Percentiles rank a stretch among this genome's conserved stretches.
Evolutionary conservation across 1,284 basidiomycete species (phyloP).

Genomic region (Trametes versicolor): DNA sequence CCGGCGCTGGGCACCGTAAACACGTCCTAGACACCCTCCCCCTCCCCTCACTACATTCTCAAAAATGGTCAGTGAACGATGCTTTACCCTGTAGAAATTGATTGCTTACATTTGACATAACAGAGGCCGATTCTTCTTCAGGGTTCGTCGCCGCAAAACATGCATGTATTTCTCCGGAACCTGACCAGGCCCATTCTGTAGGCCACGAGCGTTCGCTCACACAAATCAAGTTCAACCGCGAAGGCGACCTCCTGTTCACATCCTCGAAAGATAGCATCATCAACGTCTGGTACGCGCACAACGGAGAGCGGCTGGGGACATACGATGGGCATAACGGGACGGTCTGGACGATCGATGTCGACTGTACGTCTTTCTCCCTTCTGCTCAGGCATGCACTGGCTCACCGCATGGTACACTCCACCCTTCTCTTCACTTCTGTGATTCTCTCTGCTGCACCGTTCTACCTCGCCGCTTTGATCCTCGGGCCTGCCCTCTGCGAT

Average conservation of each 20-base stretch:
- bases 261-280: constrained; percentile 96
- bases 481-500: constrained; percentile 8
- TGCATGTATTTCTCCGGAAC: background rate
- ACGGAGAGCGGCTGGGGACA: constrained; percentile 97
- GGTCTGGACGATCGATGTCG: constrained; percentile 97
- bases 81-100: background rate
- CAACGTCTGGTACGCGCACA: constrained; percentile 99
- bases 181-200: constrained; percentile 41
- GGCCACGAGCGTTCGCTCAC: constrained; percentile 98
- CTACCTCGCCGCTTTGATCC: background rate
- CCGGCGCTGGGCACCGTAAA: constrained; percentile 4
- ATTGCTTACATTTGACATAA: background rate
- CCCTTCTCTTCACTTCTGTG: background rate
- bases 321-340: constrained; percentile 97
- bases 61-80: constrained; percentile 42
- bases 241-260: constrained; percentile 96
- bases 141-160: constrained; percentile 35
- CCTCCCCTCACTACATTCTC: background rate
- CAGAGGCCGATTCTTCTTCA: constrained; percentile 49
- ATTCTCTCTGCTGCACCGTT: background rate
- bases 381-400: background rate
- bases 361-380: constrained; percentile 71
- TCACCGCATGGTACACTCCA: background rate
- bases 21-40: constrained; percentile 18
- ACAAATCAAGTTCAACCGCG: constrained; percentile 96